These are phyloP conservation scores for Serendipita sp. DNA, from an alignment of 768 basidiomycete species.

Conservation along the genomic window DNA sequence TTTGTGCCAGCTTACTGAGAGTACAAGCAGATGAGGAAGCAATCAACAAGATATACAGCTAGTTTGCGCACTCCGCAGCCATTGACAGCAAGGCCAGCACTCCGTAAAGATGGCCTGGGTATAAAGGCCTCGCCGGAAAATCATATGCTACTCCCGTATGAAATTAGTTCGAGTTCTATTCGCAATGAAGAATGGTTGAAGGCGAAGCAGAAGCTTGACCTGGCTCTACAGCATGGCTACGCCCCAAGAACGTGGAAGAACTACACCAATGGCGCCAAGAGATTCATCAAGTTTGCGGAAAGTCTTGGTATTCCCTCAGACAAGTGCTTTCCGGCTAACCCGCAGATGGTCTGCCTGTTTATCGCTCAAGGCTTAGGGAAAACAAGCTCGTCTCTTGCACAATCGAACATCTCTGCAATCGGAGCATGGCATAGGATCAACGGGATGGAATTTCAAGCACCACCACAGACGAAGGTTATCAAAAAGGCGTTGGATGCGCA, in stretches of 20 bases:
- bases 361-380: background rate
- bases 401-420: background rate
- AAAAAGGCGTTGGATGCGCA: background rate
- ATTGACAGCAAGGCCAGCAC: background rate
- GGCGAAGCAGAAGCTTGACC: background rate
- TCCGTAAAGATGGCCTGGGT: constrained; percentile 13
- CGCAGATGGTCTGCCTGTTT: background rate
- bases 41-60: no score
- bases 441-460: background rate
- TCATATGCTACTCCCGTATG: constrained; percentile 23
- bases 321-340: background rate
- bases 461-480: background rate
- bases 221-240: background rate
- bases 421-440: background rate
- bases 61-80: no score
- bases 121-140: constrained; percentile 27
- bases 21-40: no score
- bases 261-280: background rate
- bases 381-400: background rate
- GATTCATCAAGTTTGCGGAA: background rate
- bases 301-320: background rate
- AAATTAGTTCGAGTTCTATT: constrained; percentile 3
- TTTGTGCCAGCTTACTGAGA: no score
- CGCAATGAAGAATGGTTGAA: no score
- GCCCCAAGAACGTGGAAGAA: background rate